These are phyloP conservation scores for Penicillium ochrochloron DNA, from an alignment of 495 filamentous ascomycete species.

Conservation along the genomic window DNA sequence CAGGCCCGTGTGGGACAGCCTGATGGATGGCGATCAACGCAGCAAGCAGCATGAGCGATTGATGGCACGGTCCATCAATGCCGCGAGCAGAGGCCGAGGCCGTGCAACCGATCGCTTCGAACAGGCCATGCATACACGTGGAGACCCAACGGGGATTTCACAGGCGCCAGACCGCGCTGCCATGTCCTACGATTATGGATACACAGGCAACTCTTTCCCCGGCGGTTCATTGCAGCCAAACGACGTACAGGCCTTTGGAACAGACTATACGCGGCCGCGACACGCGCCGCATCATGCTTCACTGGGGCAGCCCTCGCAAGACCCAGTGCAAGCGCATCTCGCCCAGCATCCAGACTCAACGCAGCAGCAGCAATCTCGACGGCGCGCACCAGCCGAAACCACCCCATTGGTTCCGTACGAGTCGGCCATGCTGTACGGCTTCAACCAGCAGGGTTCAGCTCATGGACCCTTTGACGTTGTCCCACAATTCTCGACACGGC, in stretches of 20 bases:
- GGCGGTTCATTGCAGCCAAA: conserved; percentile 46
- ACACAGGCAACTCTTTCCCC: conserved; percentile 46
- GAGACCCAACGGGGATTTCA: conserved; percentile 40
- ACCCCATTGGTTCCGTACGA: conserved; percentile 56
- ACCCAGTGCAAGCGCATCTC: neutral
- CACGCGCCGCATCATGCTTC: conserved; percentile 10
- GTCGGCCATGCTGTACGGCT: conserved; percentile 78
- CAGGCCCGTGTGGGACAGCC: conserved; percentile 47
- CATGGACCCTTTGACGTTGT: conserved; percentile 75
- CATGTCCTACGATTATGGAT: conserved; percentile 50
- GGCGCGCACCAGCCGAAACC: conserved; percentile 1
- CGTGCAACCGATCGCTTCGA: conserved; percentile 43
- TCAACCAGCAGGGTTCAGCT: conserved; percentile 68
- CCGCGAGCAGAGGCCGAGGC: conserved; percentile 30
- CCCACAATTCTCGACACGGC: conserved; percentile 77
- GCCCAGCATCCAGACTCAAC: neutral
- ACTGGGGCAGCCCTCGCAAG: neutral
- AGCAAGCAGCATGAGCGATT: conserved; percentile 67
- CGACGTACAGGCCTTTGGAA: conserved; percentile 49
- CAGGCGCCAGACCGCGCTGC: conserved; percentile 39
- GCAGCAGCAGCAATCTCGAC: neutral
- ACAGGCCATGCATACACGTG: conserved; percentile 44
- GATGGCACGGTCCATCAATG: conserved; percentile 33
- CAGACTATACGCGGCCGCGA: conserved; percentile 38
- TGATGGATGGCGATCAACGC: conserved; percentile 75